Evolutionary conservation across 805 yeast genomes (phyloP).

Genomic region (Candida coleopterorum): DNA sequence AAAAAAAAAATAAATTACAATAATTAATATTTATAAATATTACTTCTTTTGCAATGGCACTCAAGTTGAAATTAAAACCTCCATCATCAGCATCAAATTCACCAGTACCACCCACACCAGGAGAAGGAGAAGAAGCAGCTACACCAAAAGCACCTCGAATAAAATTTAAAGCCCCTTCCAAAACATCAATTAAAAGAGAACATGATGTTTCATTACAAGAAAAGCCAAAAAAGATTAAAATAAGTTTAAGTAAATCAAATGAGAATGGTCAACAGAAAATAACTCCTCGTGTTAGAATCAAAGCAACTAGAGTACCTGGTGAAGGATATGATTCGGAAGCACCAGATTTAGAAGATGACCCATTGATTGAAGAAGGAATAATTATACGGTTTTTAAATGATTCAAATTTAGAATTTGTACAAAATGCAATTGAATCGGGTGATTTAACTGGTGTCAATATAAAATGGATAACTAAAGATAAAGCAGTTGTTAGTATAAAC

Average conservation of each 20-base stretch:
- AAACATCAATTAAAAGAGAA: conserved; percentile 5
- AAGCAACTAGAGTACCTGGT: conserved; percentile 71
- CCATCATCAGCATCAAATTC: conserved; percentile 10
- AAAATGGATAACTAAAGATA: conserved; percentile 76
- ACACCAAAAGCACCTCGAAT: conserved; percentile 10
- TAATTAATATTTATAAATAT: background rate
- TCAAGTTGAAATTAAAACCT: conserved; percentile 20
- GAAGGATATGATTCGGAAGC: conserved; percentile 98
- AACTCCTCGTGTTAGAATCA: conserved; percentile 47
- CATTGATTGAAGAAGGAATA: conserved; percentile 82
- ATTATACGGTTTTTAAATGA: conserved; percentile 71
- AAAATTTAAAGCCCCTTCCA: conserved; percentile 20
- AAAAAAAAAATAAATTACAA: background rate
- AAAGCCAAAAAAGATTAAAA: conserved; percentile 21
- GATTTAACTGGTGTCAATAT: conserved; percentile 68
- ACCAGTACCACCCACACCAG: conserved; percentile 7
- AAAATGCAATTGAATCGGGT: conserved; percentile 71
- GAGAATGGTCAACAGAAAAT: conserved; percentile 9
- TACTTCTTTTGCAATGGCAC: too few species aligned
- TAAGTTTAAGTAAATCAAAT: conserved; percentile 11
- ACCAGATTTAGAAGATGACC: conserved; percentile 93
- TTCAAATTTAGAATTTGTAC: conserved; percentile 64
- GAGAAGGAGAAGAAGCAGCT: too few species aligned
- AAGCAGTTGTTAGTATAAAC: conserved; percentile 72
- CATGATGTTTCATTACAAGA: conserved; percentile 12